Conservation (phyloP, 192 early-diverging fungal species). For the Spinellus fusiger region DNA sequence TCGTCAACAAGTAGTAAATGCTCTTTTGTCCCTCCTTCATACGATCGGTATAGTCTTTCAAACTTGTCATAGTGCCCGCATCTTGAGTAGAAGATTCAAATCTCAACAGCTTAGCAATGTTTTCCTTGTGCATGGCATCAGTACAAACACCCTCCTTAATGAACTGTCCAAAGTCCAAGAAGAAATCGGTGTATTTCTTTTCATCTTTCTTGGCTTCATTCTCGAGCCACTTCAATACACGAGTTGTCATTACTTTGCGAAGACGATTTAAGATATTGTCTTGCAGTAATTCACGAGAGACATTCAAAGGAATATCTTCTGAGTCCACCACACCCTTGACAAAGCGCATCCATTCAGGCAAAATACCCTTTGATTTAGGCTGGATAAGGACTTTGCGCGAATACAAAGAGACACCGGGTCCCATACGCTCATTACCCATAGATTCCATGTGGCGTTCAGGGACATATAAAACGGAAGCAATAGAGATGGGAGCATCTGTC, state of each 20-base stretch:
- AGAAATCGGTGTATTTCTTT: conserved; percentile 50
- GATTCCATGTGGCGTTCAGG: conserved; percentile 55
- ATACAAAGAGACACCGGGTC: conserved; percentile 59
- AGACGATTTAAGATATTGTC: conserved; percentile 59
- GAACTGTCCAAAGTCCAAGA: conserved; percentile 58
- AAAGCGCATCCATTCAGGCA: conserved; percentile 73
- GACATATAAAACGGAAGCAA: conserved; percentile 51
- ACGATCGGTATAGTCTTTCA: conserved; percentile 66
- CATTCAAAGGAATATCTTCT: conserved; percentile 80
- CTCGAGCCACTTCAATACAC: conserved; percentile 52
- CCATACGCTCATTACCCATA: conserved; percentile 41
- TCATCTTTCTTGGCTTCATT: conserved; percentile 41
- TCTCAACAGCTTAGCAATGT: conserved; percentile 56
- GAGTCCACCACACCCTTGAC: conserved; percentile 80
- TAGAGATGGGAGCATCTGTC: conserved; percentile 57
- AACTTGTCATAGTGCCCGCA: conserved; percentile 41
- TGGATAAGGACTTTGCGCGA: conserved; percentile 63
- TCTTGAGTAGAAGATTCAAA: conserved; percentile 44
- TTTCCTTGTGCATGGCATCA: conserved; percentile 46
- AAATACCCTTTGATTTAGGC: conserved; percentile 57
- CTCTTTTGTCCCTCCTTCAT: conserved; percentile 68
- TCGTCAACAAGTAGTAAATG: conserved; percentile 64
- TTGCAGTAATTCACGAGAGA: conserved; percentile 79
- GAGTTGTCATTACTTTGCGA: conserved; percentile 46
- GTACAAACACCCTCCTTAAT: conserved; percentile 76